These are phyloP conservation scores for Schizosaccharomyces cryophilus DNA, from an alignment of 805 yeast genomes.

Conservation along the genomic window DNA sequence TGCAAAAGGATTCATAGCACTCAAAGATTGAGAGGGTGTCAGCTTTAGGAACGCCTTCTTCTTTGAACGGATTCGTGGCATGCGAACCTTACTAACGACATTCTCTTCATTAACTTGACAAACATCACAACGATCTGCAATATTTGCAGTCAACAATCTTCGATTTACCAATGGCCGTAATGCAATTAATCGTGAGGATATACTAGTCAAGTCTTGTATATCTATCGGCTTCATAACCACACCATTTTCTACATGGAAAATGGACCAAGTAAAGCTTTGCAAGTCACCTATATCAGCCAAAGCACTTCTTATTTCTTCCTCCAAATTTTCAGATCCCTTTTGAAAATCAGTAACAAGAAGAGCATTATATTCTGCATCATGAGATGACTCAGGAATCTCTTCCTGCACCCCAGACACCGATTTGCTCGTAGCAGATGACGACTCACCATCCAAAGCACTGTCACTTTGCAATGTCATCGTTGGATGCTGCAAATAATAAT, in stretches of 20 bases:
- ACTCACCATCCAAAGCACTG: not conserved
- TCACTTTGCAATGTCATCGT: not conserved
- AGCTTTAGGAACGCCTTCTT: not conserved
- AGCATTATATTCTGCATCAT: not conserved
- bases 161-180: not conserved
- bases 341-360: not conserved
- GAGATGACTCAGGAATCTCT: not conserved
- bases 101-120: not conserved
- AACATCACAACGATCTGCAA: not conserved
- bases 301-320: not conserved
- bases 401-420: not conserved
- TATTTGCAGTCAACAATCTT: not conserved
- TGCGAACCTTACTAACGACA: not conserved
- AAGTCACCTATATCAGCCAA: not conserved
- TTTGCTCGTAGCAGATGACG: not conserved
- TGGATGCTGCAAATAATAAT: not conserved
- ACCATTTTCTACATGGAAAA: not conserved
- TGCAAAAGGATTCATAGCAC: not conserved
- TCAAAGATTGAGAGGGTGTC: not conserved
- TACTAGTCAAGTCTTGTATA: not conserved
- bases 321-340: not conserved
- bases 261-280: not conserved
- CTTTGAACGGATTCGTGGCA: not conserved
- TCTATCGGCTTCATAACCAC: not conserved
- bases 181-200: not conserved